Evolutionary conservation across 495 filamentous ascomycete genomes (phyloP).

Genomic region (Aspergillus heteromorphus): DNA sequence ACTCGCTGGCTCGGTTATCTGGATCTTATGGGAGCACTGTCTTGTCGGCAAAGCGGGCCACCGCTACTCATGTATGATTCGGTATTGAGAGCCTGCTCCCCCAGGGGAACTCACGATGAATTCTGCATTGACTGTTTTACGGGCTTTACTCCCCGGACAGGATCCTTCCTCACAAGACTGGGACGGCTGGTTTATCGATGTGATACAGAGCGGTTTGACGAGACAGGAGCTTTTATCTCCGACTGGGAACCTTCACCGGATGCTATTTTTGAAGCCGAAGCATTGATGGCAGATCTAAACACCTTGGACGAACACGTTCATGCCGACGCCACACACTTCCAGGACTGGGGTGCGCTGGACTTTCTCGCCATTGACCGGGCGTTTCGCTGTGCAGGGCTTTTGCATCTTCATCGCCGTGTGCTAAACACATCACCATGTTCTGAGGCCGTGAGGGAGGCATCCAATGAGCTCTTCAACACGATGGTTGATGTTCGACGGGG

Average conservation of each 20-base stretch:
- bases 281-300: conserved; percentile 49
- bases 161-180: conserved; percentile 66
- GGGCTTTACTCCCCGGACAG: conserved; percentile 67
- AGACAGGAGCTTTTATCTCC: conserved; percentile 41
- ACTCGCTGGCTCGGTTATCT: conserved; percentile 83
- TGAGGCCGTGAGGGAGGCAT: conserved; percentile 55
- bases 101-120: conserved; percentile 42
- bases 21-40: conserved; percentile 72
- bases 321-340: conserved; percentile 29
- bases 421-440: conserved; percentile 53
- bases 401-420: conserved; percentile 72
- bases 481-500: conserved; percentile 59
- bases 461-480: conserved; percentile 57
- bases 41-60: conserved; percentile 57
- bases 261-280: conserved; percentile 48
- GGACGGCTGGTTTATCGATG: conserved; percentile 67
- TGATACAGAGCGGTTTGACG: conserved; percentile 62
- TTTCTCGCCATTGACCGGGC: conserved; percentile 74
- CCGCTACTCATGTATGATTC: conserved; percentile 54
- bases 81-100: conserved; percentile 42
- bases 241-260: conserved; percentile 57
- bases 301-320: conserved; percentile 28
- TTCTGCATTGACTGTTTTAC: conserved; percentile 73
- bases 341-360: conserved; percentile 39
- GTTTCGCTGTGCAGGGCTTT: conserved; percentile 74